These are phyloP conservation scores for Heliocybe sulcata DNA, from an alignment of 1,284 basidiomycete species.

Conservation along the genomic window DNA sequence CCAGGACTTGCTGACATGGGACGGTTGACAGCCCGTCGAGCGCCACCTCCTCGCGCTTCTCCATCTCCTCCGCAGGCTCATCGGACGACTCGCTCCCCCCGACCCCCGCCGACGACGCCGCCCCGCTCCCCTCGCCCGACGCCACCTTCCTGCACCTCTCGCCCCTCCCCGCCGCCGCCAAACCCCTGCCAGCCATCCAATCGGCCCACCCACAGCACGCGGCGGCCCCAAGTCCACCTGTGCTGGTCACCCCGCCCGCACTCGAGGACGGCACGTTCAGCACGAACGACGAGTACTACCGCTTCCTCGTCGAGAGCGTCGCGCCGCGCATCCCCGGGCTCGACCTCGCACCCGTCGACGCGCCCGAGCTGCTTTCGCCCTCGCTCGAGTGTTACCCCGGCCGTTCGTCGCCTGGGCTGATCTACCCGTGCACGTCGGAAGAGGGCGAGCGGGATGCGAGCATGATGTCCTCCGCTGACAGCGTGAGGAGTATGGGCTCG, in stretches of 20 bases:
- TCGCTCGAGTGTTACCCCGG: no score
- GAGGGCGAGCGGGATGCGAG: neutral
- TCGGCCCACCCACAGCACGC: neutral
- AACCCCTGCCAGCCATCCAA: neutral
- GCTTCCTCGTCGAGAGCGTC: neutral
- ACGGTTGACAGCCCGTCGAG: neutral
- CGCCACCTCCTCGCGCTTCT: conserved; percentile 1
- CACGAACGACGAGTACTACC: conserved; percentile 2
- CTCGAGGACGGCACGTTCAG: neutral
- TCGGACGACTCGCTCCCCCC: neutral
- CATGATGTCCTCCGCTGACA: no score
- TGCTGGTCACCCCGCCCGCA: neutral
- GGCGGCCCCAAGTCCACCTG: neutral
- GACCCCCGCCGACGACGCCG: neutral
- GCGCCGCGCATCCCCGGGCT: no score
- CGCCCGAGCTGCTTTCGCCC: no score
- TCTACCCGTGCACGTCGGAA: neutral
- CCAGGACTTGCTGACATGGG: neutral
- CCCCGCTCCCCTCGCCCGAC: neutral
- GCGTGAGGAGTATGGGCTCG: neutral
- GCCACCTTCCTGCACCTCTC: neutral
- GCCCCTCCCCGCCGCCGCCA: neutral
- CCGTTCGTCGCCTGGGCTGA: no score
- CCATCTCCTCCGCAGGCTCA: neutral
- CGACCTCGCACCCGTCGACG: no score